These are phyloP conservation scores for Stygiomarasmius scandens DNA, from an alignment of 1,284 basidiomycete genomes.

Conservation along the genomic window DNA sequence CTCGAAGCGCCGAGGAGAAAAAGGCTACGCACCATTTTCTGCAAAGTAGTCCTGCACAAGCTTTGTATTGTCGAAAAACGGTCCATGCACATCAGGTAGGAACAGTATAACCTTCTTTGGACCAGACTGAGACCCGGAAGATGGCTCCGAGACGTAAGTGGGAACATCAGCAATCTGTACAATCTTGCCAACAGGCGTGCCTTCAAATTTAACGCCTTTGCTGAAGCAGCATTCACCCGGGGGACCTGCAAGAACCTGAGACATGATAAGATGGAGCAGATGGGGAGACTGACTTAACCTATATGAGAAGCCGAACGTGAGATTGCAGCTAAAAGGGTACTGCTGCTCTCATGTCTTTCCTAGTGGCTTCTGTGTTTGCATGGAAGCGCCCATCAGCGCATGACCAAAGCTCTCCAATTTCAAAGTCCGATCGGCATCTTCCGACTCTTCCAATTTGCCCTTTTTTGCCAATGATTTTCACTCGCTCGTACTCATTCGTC, in stretches of 20 bases:
- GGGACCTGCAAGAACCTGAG: conserved; percentile 38
- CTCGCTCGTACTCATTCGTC: no score
- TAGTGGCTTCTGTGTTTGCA: no score
- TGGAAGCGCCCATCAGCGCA: no score
- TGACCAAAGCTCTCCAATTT: no score
- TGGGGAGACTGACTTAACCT: no score
- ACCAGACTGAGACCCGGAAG: conserved; percentile 13
- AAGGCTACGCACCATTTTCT: conserved; percentile 39
- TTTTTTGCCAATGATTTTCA: no score
- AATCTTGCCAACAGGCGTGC: conserved; percentile 44
- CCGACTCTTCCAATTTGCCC: no score
- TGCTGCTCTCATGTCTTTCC: no score
- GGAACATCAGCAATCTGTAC: conserved; percentile 47
- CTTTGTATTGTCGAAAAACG: conserved; percentile 51
- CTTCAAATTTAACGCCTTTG: conserved; percentile 47
- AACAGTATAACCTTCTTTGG: conserved; percentile 48
- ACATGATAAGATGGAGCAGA: no score
- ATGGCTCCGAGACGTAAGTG: conserved; percentile 55
- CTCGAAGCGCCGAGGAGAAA: background rate
- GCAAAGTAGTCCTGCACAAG: conserved; percentile 57
- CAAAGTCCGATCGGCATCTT: no score
- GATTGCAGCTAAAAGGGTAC: no score
- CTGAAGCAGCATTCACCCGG: conserved; percentile 47
- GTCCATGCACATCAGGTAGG: conserved; percentile 51
- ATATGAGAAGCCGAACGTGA: no score